Conservation (phyloP, 2,329 filamentous ascomycete genomes). For the Scedosporium apiospermum region DNA sequence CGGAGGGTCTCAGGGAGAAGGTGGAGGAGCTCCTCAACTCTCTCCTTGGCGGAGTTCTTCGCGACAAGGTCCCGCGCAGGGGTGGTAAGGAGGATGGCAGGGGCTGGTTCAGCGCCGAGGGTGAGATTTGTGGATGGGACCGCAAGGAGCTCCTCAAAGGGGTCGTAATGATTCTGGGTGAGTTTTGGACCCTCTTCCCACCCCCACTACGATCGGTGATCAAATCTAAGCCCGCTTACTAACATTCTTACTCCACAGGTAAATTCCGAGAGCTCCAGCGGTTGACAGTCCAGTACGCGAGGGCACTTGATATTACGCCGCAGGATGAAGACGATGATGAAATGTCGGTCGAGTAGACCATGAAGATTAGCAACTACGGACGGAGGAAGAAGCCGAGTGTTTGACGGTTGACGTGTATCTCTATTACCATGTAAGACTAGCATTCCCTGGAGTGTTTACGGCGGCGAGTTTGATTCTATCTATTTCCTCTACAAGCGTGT, state of each 20-base stretch:
- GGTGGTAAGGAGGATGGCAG: constrained; percentile 22
- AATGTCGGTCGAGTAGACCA: constrained; percentile 2
- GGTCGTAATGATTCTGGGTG: constrained; percentile 87
- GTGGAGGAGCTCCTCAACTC: constrained; percentile 85
- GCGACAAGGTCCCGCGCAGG: constrained; percentile 38
- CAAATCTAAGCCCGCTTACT: constrained; percentile 14
- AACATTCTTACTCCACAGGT: constrained; percentile 40
- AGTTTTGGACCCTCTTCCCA: constrained; percentile 21
- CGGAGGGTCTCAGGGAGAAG: constrained; percentile 77
- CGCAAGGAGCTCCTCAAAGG: constrained; percentile 79
- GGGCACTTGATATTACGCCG: constrained; percentile 57
- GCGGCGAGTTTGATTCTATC: background rate
- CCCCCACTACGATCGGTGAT: background rate
- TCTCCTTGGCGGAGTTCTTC: constrained; percentile 63
- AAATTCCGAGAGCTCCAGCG: constrained; percentile 94
- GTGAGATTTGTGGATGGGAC: constrained; percentile 83
- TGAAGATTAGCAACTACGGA: background rate
- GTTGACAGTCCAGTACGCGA: constrained; percentile 89
- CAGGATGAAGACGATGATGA: constrained; percentile 34
- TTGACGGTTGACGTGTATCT: background rate
- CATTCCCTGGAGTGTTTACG: background rate
- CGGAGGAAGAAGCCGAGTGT: background rate
- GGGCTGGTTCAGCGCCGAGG: constrained; percentile 58
- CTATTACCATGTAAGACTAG: background rate
- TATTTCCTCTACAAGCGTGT: background rate